These are phyloP conservation scores for Santalum album DNA, from an alignment of 164 flowering plant genomes.

Conservation along the genomic window DNA sequence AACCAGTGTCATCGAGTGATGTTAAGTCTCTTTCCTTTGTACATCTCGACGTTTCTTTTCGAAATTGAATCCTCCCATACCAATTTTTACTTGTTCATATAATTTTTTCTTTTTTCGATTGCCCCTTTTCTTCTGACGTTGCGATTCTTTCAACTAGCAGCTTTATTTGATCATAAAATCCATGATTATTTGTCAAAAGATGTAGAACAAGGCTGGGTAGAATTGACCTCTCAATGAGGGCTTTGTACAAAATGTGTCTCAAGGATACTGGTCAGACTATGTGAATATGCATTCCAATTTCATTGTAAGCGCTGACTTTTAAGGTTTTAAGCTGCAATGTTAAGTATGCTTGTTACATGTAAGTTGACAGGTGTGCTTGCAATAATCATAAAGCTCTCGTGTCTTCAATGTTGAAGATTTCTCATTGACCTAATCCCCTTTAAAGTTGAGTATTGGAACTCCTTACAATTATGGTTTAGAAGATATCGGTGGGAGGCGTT, in stretches of 20 bases:
- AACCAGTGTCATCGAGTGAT: conserved; percentile 32
- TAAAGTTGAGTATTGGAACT: no score
- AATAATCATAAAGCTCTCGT: no score
- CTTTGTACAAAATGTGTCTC: conserved; percentile 18
- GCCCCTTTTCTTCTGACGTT: background rate
- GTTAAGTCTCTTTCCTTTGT: conserved; percentile 13
- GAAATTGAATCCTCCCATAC: conserved; percentile 7
- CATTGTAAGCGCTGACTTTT: no score
- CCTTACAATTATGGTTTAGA: no score
- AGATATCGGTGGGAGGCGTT: no score
- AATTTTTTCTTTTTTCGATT: conserved; percentile 1
- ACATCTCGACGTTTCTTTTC: conserved; percentile 21
- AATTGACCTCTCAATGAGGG: conserved; percentile 23
- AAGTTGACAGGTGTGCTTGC: no score
- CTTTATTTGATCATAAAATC: conserved; percentile 14
- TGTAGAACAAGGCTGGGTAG: conserved; percentile 35
- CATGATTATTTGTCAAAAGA: conserved; percentile 26
- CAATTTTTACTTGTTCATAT: conserved; percentile 5
- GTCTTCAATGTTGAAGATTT: no score
- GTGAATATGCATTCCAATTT: conserved; percentile 9
- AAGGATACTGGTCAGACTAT: conserved; percentile 9
- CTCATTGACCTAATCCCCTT: no score
- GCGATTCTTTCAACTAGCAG: conserved; percentile 28
- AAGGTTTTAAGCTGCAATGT: no score
- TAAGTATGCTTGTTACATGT: no score